Evolutionary conservation across 371 early-diverging fungal species (phyloP).

Genomic region (Vairimorpha apis): DNA sequence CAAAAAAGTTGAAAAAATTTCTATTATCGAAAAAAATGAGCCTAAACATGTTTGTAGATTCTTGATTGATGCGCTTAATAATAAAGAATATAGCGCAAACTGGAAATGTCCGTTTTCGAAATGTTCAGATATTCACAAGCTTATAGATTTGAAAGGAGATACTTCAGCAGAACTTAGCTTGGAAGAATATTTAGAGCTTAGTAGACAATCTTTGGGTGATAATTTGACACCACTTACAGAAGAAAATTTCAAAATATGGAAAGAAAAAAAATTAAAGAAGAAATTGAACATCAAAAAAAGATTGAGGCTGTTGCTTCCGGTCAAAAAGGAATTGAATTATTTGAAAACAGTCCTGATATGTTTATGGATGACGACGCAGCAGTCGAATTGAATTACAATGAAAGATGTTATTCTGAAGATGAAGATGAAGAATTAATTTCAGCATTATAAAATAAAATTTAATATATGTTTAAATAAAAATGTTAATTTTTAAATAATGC

Average conservation of each 20-base stretch:
- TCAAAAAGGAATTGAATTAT: conserved; percentile 76
- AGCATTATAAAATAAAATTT: conserved; percentile 2
- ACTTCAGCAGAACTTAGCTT: conserved; percentile 46
- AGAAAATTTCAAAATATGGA: conserved; percentile 86
- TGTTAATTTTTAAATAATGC: not conserved
- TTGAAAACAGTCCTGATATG: conserved; percentile 85
- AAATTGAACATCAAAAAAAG: conserved; percentile 76
- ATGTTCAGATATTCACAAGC: conserved; percentile 52
- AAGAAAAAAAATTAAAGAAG: conserved; percentile 74
- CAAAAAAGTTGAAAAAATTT: conserved; percentile 76
- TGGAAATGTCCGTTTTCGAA: conserved; percentile 83
- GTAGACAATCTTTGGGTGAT: conserved; percentile 82
- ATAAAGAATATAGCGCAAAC: conserved; percentile 88
- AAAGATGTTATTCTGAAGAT: conserved; percentile 44
- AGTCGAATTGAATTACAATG: conserved; percentile 55
- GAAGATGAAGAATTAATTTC: conserved; percentile 21
- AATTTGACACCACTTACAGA: conserved; percentile 87
- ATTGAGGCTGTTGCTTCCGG: conserved; percentile 64
- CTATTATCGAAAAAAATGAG: conserved; percentile 65
- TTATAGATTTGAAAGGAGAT: conserved; percentile 48
- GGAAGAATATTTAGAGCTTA: conserved; percentile 57
- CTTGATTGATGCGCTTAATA: conserved; percentile 94
- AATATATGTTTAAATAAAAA: not conserved
- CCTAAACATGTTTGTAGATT: conserved; percentile 84
- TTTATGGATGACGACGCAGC: conserved; percentile 71